phyloP scores from a whole-genome alignment of 202 grass and related monocot genomes.

The Panicum hallii region DNA sequence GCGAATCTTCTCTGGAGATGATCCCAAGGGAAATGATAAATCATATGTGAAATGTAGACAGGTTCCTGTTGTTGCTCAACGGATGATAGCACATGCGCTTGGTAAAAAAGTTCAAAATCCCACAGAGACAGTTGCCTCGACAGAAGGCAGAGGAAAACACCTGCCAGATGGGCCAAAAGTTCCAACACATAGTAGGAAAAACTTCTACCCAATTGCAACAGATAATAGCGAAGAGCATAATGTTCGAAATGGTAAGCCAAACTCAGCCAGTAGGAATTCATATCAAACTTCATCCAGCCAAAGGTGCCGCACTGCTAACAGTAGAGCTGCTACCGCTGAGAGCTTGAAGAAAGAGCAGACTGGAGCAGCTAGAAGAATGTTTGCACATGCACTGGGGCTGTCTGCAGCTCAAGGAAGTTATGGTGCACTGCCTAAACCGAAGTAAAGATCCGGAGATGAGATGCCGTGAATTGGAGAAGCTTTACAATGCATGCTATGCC shows the following conservation, averaged over 20 bases:
- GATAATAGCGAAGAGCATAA: slow-evolving; percentile 33
- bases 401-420: slow-evolving; percentile 47
- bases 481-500: neutral
- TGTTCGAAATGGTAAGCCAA: slow-evolving; percentile 22
- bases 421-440: slow-evolving; percentile 17
- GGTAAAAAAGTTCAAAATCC: slow-evolving; percentile 63
- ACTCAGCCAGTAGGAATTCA: slow-evolving; percentile 25
- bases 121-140: slow-evolving; percentile 29
- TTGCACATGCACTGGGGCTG: slow-evolving; percentile 76
- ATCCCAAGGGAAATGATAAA: slow-evolving; percentile 43
- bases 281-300: neutral
- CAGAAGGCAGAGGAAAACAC: slow-evolving; percentile 48
- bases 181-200: slow-evolving; percentile 9
- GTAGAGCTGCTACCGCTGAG: slow-evolving; percentile 49
- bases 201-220: neutral
- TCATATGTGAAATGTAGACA: slow-evolving; percentile 52
- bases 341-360: slow-evolving; percentile 79
- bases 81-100: slow-evolving; percentile 95
- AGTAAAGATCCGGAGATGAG: slow-evolving; percentile 31
- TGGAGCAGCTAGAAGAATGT: slow-evolving; percentile 90
- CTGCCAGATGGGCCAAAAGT: slow-evolving; percentile 2
- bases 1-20: slow-evolving; percentile 67
- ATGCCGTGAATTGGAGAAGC: neutral
- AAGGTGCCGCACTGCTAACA: slow-evolving; percentile 23
- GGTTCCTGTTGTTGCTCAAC: slow-evolving; percentile 70